These are phyloP conservation scores for Aspergillus uvarum DNA, from an alignment of 2,329 filamentous ascomycete genomes.

Conservation along the genomic window DNA sequence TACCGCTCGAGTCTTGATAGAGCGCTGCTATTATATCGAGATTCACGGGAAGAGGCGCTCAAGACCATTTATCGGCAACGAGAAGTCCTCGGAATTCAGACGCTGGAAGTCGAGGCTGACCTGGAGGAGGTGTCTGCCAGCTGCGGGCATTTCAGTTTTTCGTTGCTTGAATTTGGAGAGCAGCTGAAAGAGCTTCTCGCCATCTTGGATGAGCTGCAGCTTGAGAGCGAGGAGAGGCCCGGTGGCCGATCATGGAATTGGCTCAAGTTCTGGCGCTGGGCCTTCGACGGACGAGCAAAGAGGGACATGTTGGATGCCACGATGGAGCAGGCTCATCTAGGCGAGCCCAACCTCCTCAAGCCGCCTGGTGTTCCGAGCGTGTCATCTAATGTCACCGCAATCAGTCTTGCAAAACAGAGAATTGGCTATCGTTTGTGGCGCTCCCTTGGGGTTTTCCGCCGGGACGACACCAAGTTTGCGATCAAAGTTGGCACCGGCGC, in stretches of 20 bases:
- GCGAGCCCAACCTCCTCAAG: not conserved
- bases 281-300: slow-evolving; percentile 25
- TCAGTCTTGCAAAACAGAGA: slow-evolving; percentile 24
- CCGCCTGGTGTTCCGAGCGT: not conserved
- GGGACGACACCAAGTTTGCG: slow-evolving; percentile 73
- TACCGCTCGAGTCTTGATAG: slow-evolving; percentile 77
- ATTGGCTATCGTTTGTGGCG: slow-evolving; percentile 55
- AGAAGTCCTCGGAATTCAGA: slow-evolving; percentile 66
- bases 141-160: slow-evolving; percentile 94
- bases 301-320: not conserved
- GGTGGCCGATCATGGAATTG: slow-evolving; percentile 74
- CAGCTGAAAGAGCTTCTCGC: slow-evolving; percentile 82
- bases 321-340: not conserved
- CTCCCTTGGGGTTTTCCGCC: slow-evolving; percentile 56
- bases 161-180: slow-evolving; percentile 83
- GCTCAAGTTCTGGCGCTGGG: slow-evolving; percentile 71
- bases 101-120: slow-evolving; percentile 79
- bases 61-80: slow-evolving; percentile 77
- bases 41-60: slow-evolving; percentile 72
- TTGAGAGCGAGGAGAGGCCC: slow-evolving; percentile 61
- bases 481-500: slow-evolving; percentile 93
- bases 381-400: slow-evolving; percentile 2
- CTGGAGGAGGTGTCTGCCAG: slow-evolving; percentile 97
- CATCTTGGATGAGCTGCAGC: slow-evolving; percentile 79
- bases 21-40: slow-evolving; percentile 76